A percentile compares a stretch with the other conserved stretches of the same genome.
Conservation (phyloP, 2,329 filamentous ascomycete genomes). For the Teratosphaeria epicoccoides region DNA sequence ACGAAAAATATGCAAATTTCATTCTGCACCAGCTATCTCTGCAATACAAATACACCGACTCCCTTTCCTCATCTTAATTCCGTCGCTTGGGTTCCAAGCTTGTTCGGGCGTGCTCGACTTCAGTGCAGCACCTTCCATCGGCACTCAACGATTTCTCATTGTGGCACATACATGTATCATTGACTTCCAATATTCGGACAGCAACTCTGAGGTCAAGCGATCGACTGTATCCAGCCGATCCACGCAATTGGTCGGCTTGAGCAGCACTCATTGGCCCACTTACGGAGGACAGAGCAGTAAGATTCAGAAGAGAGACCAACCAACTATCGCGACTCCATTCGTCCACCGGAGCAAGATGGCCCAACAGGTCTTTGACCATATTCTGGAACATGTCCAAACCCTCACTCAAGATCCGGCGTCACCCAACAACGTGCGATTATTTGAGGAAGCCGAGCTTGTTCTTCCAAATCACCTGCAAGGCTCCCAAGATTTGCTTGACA, state of each 20-base stretch:
- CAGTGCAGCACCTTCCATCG: no score
- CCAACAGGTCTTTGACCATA: constrained; percentile 1
- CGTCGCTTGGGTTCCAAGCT: no score
- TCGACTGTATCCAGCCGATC: neutral
- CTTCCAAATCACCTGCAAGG: constrained; percentile 18
- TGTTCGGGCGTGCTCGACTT: no score
- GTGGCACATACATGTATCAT: neutral
- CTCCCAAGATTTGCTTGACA: constrained; percentile 9
- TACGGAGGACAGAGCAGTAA: no score
- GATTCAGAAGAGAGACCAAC: no score
- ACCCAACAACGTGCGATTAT: constrained; percentile 36
- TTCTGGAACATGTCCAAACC: neutral
- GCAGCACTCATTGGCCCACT: no score
- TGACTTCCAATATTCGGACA: neutral
- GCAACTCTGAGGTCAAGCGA: neutral
- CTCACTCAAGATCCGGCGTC: neutral
- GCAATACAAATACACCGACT: neutral
- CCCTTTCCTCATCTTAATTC: no score
- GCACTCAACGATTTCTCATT: no score
- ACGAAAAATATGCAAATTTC: neutral
- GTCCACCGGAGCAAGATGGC: constrained; percentile 7
- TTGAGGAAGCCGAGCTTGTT: constrained; percentile 41
- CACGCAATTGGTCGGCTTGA: no score
- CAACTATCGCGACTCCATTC: no score
- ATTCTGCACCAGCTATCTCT: neutral